phyloP scores from a whole-genome alignment of 1,139 yeast genomes.

The Kluyveromyces marxianus region DNA sequence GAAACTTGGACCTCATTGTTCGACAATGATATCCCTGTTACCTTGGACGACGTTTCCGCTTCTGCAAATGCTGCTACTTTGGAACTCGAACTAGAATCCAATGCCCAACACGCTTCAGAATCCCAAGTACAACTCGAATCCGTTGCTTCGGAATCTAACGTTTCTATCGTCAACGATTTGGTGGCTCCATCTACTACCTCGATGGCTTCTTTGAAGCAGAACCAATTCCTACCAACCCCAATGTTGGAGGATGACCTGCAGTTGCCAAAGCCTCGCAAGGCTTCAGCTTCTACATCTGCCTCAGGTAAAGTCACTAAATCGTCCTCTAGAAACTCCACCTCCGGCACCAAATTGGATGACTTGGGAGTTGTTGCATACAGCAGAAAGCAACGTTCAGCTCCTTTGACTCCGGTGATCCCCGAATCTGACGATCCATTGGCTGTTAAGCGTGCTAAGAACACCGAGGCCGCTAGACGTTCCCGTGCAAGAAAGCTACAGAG shows the following conservation, averaged over 20 bases:
- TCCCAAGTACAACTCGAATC: background rate
- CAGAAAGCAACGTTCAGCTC: slow-evolving; percentile 51
- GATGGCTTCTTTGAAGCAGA: slow-evolving; percentile 5
- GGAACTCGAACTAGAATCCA: background rate
- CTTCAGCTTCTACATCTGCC: background rate
- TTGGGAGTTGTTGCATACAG: slow-evolving; percentile 59
- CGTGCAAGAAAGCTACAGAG: slow-evolving; percentile 89
- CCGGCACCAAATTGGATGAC: slow-evolving; percentile 39
- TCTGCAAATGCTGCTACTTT: slow-evolving; percentile 6
- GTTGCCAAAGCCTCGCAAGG: slow-evolving; percentile 1
- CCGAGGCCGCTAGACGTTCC: slow-evolving; percentile 95
- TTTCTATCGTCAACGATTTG: background rate
- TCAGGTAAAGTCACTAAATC: background rate
- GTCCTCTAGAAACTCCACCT: background rate
- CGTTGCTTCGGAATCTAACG: background rate
- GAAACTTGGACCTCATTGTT: slow-evolving; percentile 63
- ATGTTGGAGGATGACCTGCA: slow-evolving; percentile 20
- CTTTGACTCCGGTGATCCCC: slow-evolving; percentile 62
- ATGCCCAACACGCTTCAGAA: no score
- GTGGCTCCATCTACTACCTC: background rate
- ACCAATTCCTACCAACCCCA: slow-evolving; percentile 29
- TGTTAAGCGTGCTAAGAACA: slow-evolving; percentile 85
- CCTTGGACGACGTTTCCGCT: slow-evolving; percentile 27
- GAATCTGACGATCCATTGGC: slow-evolving; percentile 56
- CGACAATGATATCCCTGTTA: slow-evolving; percentile 35